Conservation (phyloP, 2,329 filamentous ascomycete species). For the Boeremia exigua region DNA sequence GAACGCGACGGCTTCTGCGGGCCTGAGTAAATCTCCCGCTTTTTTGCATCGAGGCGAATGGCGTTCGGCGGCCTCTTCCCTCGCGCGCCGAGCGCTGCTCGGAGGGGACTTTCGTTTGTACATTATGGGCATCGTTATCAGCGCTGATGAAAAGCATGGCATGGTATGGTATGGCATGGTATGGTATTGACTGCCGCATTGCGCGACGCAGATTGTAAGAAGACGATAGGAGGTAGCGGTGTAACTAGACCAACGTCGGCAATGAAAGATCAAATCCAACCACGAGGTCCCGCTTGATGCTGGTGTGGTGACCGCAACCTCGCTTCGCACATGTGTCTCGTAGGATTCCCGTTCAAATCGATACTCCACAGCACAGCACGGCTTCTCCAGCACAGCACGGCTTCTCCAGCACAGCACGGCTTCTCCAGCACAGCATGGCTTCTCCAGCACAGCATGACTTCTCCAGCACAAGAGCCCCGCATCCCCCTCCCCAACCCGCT, state of each 20-base stretch:
- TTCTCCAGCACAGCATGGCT: too few species aligned
- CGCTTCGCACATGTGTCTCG: too few species aligned
- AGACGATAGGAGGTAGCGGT: not conserved
- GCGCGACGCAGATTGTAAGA: not conserved
- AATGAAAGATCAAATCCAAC: constrained; percentile 3
- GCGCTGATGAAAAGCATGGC: constrained; percentile 12
- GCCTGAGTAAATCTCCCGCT: not conserved
- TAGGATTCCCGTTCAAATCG: too few species aligned
- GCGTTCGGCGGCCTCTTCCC: constrained; percentile 18
- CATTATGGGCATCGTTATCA: constrained; percentile 9
- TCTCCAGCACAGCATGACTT: too few species aligned
- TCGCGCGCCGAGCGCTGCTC: constrained; percentile 16
- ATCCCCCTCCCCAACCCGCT: too few species aligned
- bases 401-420: too few species aligned
- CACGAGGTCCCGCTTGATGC: not conserved
- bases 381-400: too few species aligned
- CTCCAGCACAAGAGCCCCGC: too few species aligned
- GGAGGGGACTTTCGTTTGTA: constrained; percentile 13
- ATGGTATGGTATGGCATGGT: not conserved
- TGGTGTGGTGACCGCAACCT: too few species aligned
- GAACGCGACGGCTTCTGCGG: not conserved
- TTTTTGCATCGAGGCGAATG: constrained; percentile 20
- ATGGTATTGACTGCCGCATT: not conserved
- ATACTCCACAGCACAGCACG: too few species aligned
- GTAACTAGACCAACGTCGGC: constrained; percentile 10